Evolutionary conservation across 2,329 filamentous ascomycete genomes (phyloP).

Genomic region (Botrytis aclada): DNA sequence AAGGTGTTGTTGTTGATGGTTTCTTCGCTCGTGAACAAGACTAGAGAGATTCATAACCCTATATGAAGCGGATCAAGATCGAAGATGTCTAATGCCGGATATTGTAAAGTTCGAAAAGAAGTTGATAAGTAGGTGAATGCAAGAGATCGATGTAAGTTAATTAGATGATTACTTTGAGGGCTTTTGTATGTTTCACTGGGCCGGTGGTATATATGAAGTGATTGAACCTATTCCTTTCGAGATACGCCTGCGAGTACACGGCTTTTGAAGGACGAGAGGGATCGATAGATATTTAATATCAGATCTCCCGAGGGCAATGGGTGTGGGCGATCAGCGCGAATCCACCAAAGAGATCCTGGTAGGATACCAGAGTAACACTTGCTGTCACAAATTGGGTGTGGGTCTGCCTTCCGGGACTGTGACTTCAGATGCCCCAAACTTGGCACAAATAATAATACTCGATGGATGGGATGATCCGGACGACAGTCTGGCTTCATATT

Average conservation of each 20-base stretch:
- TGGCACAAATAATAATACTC: conserved; percentile 29
- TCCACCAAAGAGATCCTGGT: conserved; percentile 49
- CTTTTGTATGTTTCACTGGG: conserved; percentile 37
- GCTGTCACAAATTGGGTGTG: conserved; percentile 56
- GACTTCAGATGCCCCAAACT: conserved; percentile 37
- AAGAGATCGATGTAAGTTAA: conserved; percentile 11
- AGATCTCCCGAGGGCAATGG: conserved; percentile 50
- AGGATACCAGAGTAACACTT: conserved; percentile 39
- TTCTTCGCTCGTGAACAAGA: conserved; percentile 37
- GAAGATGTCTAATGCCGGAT: neutral
- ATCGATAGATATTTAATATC: conserved; percentile 44
- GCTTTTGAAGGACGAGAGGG: conserved; percentile 40
- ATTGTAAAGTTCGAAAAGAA: conserved; percentile 9
- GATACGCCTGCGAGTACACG: conserved; percentile 37
- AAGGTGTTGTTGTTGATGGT: conserved; percentile 34
- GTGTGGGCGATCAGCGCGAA: conserved; percentile 50
- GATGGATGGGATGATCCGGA: conserved; percentile 30
- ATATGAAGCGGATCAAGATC: conserved; percentile 14
- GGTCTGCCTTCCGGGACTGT: conserved; percentile 40
- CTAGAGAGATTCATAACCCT: conserved; percentile 40
- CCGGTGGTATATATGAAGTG: conserved; percentile 13
- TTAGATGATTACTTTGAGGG: conserved; percentile 33
- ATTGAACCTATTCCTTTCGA: conserved; percentile 23
- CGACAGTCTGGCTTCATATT: conserved; percentile 28
- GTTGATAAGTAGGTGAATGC: neutral